A percentile compares a stretch with the other conserved stretches of the same genome.
Evolutionary conservation across 139 green algal species (phyloP).

Genomic region (Chlorella sp.): DNA sequence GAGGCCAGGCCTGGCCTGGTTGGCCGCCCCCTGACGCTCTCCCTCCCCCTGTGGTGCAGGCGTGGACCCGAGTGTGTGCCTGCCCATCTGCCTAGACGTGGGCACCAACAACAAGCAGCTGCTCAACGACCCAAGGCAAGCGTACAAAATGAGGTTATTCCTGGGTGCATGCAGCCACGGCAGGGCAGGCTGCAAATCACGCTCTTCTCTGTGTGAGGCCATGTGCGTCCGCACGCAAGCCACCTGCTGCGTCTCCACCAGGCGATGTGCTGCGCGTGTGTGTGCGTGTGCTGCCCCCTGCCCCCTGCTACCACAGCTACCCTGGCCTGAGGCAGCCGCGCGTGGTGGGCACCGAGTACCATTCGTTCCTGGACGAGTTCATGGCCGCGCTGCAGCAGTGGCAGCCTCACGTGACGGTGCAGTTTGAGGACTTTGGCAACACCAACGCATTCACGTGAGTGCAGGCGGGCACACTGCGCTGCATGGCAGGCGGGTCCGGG

Average conservation of each 20-base stretch:
- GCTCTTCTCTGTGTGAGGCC: too few species aligned
- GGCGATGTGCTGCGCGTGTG: too few species aligned
- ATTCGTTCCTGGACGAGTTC: constrained; percentile 56
- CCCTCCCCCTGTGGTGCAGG: too few species aligned
- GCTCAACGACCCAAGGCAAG: constrained; percentile 52
- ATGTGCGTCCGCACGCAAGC: too few species aligned
- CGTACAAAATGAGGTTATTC: too few species aligned
- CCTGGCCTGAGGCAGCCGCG: constrained; percentile 13
- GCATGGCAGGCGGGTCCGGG: neutral
- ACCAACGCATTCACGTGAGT: constrained; percentile 47
- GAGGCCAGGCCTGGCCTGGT: too few species aligned
- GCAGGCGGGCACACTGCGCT: neutral
- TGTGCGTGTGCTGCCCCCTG: too few species aligned
- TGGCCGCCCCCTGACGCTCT: too few species aligned
- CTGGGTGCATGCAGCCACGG: too few species aligned
- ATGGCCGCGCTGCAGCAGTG: constrained; percentile 39
- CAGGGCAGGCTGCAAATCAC: too few species aligned
- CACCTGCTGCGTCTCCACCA: too few species aligned
- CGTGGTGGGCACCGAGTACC: constrained; percentile 32
- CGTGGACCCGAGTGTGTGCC: constrained; percentile 39
- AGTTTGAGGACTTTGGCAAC: constrained; percentile 93
- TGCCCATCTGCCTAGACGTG: constrained; percentile 85
- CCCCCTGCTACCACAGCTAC: constrained; percentile 4
- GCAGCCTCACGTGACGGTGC: constrained; percentile 60
- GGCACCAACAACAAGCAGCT: constrained; percentile 80